Evolutionary conservation across 805 yeast species (phyloP).

Genomic region (Suhomyces emberorum): DNA sequence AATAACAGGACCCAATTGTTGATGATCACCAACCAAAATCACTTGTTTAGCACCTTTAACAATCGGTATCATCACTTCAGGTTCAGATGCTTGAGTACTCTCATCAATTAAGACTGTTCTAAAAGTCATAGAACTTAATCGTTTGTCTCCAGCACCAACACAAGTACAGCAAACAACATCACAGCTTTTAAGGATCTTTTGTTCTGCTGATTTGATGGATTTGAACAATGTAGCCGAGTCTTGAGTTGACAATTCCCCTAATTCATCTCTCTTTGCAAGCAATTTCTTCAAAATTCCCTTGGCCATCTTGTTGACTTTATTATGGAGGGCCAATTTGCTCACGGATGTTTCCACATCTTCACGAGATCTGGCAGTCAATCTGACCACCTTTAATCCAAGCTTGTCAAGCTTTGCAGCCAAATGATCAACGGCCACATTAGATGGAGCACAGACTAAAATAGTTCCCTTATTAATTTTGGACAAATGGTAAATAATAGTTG

Average conservation of each 20-base stretch:
- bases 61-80: slow-evolving; percentile 85
- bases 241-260: slow-evolving; percentile 61
- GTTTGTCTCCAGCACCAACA: slow-evolving; percentile 82
- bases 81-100: slow-evolving; percentile 91
- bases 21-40: slow-evolving; percentile 91
- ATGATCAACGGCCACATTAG: slow-evolving; percentile 93
- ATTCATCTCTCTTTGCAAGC: slow-evolving; percentile 53
- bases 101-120: slow-evolving; percentile 86
- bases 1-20: slow-evolving; percentile 91
- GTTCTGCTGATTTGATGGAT: slow-evolving; percentile 48
- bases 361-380: slow-evolving; percentile 71
- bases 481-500: slow-evolving; percentile 79
- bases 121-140: slow-evolving; percentile 56
- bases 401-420: slow-evolving; percentile 66
- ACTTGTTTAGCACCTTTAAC: slow-evolving; percentile 89
- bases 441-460: slow-evolving; percentile 89
- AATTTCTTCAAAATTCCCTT: slow-evolving; percentile 58
- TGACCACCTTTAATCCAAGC: slow-evolving; percentile 74
- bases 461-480: slow-evolving; percentile 57
- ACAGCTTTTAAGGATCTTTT: slow-evolving; percentile 47
- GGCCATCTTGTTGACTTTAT: slow-evolving; percentile 45
- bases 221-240: slow-evolving; percentile 49
- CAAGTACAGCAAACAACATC: slow-evolving; percentile 89
- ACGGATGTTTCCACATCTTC: slow-evolving; percentile 76
- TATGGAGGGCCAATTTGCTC: slow-evolving; percentile 54